phyloP scores from a whole-genome alignment of 2,329 filamentous ascomycete species.

The Pseudogymnoascus sp. region DNA sequence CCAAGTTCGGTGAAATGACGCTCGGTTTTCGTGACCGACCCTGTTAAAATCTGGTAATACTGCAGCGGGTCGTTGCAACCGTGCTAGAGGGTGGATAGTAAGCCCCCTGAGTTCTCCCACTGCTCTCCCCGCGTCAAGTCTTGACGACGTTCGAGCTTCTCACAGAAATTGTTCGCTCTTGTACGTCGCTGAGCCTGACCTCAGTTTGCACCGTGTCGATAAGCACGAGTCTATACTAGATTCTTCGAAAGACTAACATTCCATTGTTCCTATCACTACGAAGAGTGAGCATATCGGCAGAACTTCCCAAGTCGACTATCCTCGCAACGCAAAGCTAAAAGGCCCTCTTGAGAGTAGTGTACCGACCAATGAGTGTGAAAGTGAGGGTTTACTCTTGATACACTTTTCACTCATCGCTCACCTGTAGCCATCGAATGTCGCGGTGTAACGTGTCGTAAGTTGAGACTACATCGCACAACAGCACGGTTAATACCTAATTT shows the following conservation, averaged over 20 bases:
- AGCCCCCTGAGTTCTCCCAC: not conserved
- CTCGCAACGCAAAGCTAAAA: not conserved
- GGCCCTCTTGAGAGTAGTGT: not conserved
- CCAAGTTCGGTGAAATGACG: no score
- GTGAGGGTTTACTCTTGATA: not conserved
- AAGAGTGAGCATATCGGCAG: not conserved
- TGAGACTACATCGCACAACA: not conserved
- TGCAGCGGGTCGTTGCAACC: no score
- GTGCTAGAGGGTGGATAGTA: not conserved
- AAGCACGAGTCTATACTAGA: no score
- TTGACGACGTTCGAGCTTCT: not conserved
- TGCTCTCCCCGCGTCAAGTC: not conserved
- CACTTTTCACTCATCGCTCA: not conserved
- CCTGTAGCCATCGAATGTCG: not conserved
- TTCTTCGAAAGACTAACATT: no score
- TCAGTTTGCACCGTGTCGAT: not conserved
- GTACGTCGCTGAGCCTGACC: not conserved
- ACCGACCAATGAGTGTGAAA: not conserved
- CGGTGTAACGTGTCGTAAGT: not conserved
- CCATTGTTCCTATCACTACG: no score
- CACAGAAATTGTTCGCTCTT: not conserved
- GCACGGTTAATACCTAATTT: not conserved
- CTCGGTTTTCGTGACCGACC: no score
- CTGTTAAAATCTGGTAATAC: no score
- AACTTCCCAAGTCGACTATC: not conserved